Base-by-base conservation (phyloP, 768 basidiomycete species). In the Tylopilus intermedius region DNA sequence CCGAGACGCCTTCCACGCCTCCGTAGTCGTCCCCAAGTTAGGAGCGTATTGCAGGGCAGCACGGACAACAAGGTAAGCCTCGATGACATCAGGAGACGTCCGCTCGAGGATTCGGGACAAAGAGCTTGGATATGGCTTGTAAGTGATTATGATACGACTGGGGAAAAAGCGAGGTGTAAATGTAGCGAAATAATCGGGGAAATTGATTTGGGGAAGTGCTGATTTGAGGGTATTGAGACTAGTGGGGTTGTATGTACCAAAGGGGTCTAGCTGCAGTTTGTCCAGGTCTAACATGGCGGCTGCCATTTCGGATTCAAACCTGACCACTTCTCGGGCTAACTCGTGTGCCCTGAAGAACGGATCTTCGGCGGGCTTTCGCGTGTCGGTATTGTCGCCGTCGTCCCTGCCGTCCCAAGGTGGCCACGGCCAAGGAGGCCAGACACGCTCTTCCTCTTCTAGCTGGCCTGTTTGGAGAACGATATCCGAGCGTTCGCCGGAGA, bases 171-270 rank as follows among this genome's bases (percentile, higher is more conserved):
- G 82, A 21, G 91, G 86, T 0, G 87, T 80, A 65, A 91, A 94
- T 1, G 89, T 75, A 0, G 95, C 80, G 53, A 97, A 84, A 69
- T 96, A 99, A n/a, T 82, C 76, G 1, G 80, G 75, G 68, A 95
- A 91, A 57, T 88, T 76, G 58, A 99, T 80, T 65, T 92, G 81
- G 1, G 87, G 80, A 5, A 97, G 71, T 1, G 80, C 71, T 15
- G 76, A 73, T 27, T 83, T 83, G 52, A 98, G 79, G 37, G 87
- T 84, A 14, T 78, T 74, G 50, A 93, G 73, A 2, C 80, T 74
- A 39, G 80, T 76, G 6, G 92, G 93, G 66, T 98, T 98, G 70
- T 99, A 97, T 0, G 91, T 88, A 42, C 76, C 84, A 43, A 90
- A 74, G 2, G 94, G 94, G 66, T 97, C 86, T 67, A 86, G 83